phyloP scores from a whole-genome alignment of 2,329 filamentous ascomycete species.

The Dactylellina haptotyla region DNA sequence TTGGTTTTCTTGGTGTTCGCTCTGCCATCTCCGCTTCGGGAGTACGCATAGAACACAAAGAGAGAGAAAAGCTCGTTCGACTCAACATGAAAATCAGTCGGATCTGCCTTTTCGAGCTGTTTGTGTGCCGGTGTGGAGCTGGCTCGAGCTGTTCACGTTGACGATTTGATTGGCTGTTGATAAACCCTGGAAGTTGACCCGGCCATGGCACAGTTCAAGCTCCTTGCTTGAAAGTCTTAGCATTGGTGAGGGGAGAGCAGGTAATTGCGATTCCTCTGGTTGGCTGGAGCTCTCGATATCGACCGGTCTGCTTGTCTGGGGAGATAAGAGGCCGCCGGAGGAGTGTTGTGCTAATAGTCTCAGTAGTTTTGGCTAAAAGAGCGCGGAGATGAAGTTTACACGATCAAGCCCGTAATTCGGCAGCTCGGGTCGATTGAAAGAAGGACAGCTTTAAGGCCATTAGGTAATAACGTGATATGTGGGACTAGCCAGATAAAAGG shows the following conservation, averaged over 20 bases:
- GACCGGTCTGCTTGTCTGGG: background rate
- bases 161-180: conserved; percentile 46
- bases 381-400: background rate
- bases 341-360: no score
- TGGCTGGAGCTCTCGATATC: conserved; percentile 33
- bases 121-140: conserved; percentile 18
- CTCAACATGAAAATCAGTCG: background rate
- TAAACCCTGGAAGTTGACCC: conserved; percentile 14
- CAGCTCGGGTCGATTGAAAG: no score
- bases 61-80: no score
- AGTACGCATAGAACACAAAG: background rate
- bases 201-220: conserved; percentile 6
- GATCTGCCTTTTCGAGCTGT: background rate
- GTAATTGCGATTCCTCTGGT: conserved; percentile 16
- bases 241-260: background rate
- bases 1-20: background rate
- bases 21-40: background rate
- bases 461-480: no score
- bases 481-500: background rate
- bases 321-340: background rate
- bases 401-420: background rate
- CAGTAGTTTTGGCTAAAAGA: no score
- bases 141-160: conserved; percentile 38
- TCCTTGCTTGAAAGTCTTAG: conserved; percentile 10
- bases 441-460: no score